Conservation (phyloP, 1,284 basidiomycete species). For the Phlebopus sp. region DNA sequence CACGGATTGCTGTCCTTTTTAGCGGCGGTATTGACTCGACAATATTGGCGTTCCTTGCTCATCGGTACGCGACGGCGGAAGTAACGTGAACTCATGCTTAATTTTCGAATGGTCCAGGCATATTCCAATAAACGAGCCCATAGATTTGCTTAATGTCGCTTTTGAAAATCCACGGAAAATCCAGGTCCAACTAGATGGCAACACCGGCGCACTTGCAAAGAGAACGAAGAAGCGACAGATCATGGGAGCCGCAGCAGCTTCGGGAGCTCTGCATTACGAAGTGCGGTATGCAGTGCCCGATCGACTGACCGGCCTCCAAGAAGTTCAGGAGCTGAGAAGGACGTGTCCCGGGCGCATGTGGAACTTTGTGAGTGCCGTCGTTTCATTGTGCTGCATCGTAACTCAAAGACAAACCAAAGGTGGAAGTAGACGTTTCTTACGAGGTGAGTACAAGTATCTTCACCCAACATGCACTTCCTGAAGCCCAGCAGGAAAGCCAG, state of each 20-base stretch:
- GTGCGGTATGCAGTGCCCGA: slow-evolving; percentile 76
- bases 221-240: slow-evolving; percentile 40
- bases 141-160: slow-evolving; percentile 94
- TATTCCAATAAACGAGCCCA: slow-evolving; percentile 70
- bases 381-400: background rate
- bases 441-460: slow-evolving; percentile 46
- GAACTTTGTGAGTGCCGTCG: slow-evolving; percentile 71
- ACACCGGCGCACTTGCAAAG: slow-evolving; percentile 40
- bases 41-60: slow-evolving; percentile 75
- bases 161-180: slow-evolving; percentile 90
- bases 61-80: slow-evolving; percentile 47
- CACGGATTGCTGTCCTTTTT: slow-evolving; percentile 85
- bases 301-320: slow-evolving; percentile 75
- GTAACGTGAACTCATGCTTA: slow-evolving; percentile 13
- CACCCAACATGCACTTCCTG: slow-evolving; percentile 1
- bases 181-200: slow-evolving; percentile 45
- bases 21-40: slow-evolving; percentile 97
- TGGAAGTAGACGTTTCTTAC: slow-evolving; percentile 85
- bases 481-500: slow-evolving; percentile 57
- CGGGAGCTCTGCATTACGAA: background rate
- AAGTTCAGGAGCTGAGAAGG: slow-evolving; percentile 70
- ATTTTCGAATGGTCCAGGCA: slow-evolving; percentile 44
- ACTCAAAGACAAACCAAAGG: slow-evolving; percentile 36
- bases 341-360: slow-evolving; percentile 76
- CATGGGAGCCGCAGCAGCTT: slow-evolving; percentile 13